Percentiles rank a stretch among this genome's conserved stretches.
Conservation (phyloP, 2,329 filamentous ascomycete genomes). For the Metarhizium anisopliae region DNA sequence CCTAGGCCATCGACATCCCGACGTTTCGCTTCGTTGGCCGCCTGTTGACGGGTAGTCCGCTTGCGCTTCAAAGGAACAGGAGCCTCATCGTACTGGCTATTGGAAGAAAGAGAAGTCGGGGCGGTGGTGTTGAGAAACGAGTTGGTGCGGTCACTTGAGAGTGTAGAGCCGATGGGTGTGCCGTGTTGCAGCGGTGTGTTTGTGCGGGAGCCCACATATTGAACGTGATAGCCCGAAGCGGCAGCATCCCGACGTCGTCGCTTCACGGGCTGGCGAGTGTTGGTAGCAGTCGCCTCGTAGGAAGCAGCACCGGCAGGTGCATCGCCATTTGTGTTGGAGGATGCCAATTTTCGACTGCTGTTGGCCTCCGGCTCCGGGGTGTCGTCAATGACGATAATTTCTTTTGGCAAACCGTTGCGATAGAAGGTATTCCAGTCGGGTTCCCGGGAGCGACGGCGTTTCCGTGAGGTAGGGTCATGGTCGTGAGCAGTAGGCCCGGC, state of each 20-base stretch:
- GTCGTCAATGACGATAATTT: constrained; percentile 79
- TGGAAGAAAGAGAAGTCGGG: constrained; percentile 66
- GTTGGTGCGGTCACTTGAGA: constrained; percentile 75
- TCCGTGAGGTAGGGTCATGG: constrained; percentile 27
- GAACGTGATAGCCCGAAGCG: constrained; percentile 67
- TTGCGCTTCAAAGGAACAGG: constrained; percentile 83
- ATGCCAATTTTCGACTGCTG: constrained; percentile 28
- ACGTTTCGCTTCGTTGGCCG: constrained; percentile 73
- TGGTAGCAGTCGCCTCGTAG: constrained; percentile 12
- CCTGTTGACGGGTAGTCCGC: constrained; percentile 65
- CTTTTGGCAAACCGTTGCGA: constrained; percentile 72
- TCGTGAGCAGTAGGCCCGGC: not conserved
- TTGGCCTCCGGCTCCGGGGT: constrained; percentile 49
- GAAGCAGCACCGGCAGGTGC: constrained; percentile 17
- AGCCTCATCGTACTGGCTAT: constrained; percentile 53
- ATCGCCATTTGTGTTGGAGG: constrained; percentile 16
- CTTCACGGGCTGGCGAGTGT: constrained; percentile 52
- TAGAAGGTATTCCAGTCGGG: constrained; percentile 78
- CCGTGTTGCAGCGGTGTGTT: constrained; percentile 62
- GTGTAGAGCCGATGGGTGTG: constrained; percentile 59
- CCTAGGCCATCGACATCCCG: constrained; percentile 62
- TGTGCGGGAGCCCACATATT: constrained; percentile 58
- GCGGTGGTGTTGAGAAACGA: constrained; percentile 79
- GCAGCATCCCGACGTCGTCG: constrained; percentile 58
- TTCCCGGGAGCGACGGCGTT: constrained; percentile 50